Evolutionary conservation across 2,329 filamentous ascomycete genomes (phyloP), one percentile per base, ranked within the genome.

Genomic region (Pseudocercospora ulei): DNA sequence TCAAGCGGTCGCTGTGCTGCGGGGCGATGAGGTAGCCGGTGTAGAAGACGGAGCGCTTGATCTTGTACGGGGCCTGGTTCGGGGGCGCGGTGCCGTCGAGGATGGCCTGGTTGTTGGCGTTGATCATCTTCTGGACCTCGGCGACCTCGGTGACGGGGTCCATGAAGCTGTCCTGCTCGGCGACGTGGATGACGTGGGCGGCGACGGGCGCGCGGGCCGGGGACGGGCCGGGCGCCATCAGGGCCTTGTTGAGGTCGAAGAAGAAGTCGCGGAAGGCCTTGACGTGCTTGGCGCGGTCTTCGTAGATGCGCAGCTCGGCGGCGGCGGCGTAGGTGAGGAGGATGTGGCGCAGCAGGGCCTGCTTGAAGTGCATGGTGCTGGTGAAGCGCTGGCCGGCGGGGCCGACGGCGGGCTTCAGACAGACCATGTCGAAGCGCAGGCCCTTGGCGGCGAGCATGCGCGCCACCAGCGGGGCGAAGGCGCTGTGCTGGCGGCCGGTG

Each of bases 281-380:
- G 35, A 82, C 82, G 57, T 78, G 75, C 54, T 72, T 76, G 11
- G 68, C 63, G 19, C 74, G 68, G 53, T 80, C 76, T 53, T 80
- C 76, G 52, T 79, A 80, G 22, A 79, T 65, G 23, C 70, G 76
- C 38, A 96, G 80, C 54, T 94, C 86, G n/a, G 80, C 73, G 3
- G 88, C 85, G 26, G 76, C 62, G 46, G 71, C 75, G 64, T 96
- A 96, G 17, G 88, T 96, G 62, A 85, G 78, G 65, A 95, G 75
- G 38, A 96, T 66, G 14, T 81, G 74, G 47, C 76, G 72, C 17
- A 98, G 73, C 53, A 95, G 84, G 24, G 76, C 69, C 58, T 94
- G 82, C 66, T 98, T 98, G 71, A 94, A 98, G 16, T 75, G 66
- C 78, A 95, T 90, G 2, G 90, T 98, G 55, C 71, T 84, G 35